A percentile compares a stretch with the other conserved stretches of the same genome.
phyloP scores from a whole-genome alignment of 441 rosid species.

The Populus hybrid region DNA sequence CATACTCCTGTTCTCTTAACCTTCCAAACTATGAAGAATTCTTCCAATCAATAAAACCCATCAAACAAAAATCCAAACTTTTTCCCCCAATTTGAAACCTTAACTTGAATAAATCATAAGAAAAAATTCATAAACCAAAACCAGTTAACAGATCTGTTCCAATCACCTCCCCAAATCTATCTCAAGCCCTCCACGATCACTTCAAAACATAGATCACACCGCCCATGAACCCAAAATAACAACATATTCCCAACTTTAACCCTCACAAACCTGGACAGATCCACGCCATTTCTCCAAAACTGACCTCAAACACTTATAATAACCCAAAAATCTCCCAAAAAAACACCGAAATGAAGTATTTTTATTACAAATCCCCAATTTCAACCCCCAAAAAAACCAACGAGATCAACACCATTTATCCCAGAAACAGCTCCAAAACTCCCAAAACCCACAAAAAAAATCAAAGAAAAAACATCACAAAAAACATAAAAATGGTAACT shows the following conservation, averaged over 20 bases:
- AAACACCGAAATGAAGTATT: not conserved
- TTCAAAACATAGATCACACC: not conserved
- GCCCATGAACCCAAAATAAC: constrained; percentile 6
- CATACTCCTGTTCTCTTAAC: not conserved
- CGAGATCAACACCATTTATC: constrained; percentile 13
- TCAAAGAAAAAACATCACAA: not conserved
- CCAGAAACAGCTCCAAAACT: not conserved
- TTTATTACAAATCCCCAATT: not conserved
- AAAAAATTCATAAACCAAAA: not conserved
- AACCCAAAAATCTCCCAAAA: not conserved
- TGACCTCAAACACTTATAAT: not conserved
- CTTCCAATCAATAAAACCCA: not conserved
- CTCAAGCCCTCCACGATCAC: constrained; percentile 14
- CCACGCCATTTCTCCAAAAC: not conserved
- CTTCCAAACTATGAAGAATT: not conserved
- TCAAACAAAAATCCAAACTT: not conserved
- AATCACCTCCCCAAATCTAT: constrained; percentile 4
- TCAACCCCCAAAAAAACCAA: not conserved
- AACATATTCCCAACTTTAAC: not conserved
- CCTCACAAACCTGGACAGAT: not conserved
- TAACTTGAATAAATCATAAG: not conserved
- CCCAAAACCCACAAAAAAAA: not conserved
- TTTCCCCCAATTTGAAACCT: not conserved
- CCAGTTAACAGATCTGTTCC: constrained; percentile 28
- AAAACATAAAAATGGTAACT: not conserved